Conservation (phyloP, 306 rosid genomes). For the Trifolium fragiferum region DNA sequence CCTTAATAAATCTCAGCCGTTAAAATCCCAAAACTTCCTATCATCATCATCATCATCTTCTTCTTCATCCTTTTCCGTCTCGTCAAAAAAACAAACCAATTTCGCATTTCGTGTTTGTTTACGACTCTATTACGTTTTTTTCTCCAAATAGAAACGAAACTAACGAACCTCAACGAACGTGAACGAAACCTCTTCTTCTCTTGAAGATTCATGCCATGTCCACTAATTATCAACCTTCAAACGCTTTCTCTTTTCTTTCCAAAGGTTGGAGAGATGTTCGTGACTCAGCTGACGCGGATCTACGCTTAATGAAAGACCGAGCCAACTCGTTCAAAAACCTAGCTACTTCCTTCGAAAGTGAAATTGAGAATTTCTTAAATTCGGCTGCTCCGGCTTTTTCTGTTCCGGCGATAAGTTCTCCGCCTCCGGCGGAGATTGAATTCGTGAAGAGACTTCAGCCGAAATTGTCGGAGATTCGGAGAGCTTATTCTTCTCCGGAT, state of each 20-base stretch:
- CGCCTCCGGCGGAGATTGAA: slow-evolving; percentile 81
- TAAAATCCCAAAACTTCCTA: background rate
- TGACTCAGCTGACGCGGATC: slow-evolving; percentile 95
- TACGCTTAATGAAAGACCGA: slow-evolving; percentile 79
- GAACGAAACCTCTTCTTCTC: background rate
- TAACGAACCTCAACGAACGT: background rate
- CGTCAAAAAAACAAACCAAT: background rate
- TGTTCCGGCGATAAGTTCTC: slow-evolving; percentile 70
- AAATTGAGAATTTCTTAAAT: slow-evolving; percentile 82
- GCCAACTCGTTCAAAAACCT: slow-evolving; percentile 90
- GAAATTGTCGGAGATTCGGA: slow-evolving; percentile 73
- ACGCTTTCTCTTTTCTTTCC: slow-evolving; percentile 82
- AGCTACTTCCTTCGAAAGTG: slow-evolving; percentile 90
- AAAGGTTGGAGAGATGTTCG: slow-evolving; percentile 96
- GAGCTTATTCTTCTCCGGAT: slow-evolving; percentile 87
- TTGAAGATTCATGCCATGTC: too few relatives aligned
- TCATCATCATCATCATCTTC: background rate
- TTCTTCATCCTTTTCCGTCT: background rate
- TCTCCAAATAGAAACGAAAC: slow-evolving; percentile 4
- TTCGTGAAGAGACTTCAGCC: slow-evolving; percentile 88
- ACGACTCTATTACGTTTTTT: background rate
- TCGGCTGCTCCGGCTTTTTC: slow-evolving; percentile 61
- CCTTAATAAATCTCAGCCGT: slow-evolving; percentile 41
- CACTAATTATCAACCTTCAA: slow-evolving; percentile 54
- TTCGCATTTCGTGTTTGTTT: background rate